Conservation (phyloP, 2,329 filamentous ascomycete species). For the Hysterium pulicare region DNA sequence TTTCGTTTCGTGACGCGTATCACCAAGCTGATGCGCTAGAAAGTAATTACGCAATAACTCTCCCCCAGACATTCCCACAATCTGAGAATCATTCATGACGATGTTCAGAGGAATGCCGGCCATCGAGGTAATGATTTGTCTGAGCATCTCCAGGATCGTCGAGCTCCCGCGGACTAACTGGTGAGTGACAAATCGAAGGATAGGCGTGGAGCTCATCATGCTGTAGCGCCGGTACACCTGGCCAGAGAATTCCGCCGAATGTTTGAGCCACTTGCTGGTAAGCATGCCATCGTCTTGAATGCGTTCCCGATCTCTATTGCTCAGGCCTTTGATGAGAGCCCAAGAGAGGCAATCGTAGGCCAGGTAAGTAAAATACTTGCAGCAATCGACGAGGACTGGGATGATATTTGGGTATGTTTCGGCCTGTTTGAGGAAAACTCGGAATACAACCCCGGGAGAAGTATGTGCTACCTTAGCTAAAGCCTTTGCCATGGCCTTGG, state of each 20-base stretch:
- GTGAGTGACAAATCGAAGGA: slow-evolving; percentile 84
- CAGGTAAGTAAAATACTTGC: slow-evolving; percentile 86
- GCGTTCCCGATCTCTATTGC: slow-evolving; percentile 55
- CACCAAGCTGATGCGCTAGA: slow-evolving; percentile 69
- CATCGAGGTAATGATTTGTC: slow-evolving; percentile 89
- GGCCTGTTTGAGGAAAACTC: slow-evolving; percentile 82
- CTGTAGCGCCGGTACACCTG: slow-evolving; percentile 84
- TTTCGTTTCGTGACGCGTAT: slow-evolving; percentile 73
- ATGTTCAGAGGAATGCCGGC: slow-evolving; percentile 83
- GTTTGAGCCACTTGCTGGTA: slow-evolving; percentile 88
- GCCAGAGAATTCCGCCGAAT: slow-evolving; percentile 85
- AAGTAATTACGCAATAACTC: slow-evolving; percentile 75
- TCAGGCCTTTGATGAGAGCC: slow-evolving; percentile 75
- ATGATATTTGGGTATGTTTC: slow-evolving; percentile 95
- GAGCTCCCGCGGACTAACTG: slow-evolving; percentile 80
- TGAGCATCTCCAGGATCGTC: slow-evolving; percentile 85
- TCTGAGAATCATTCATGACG: slow-evolving; percentile 84
- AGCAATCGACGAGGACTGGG: slow-evolving; percentile 90
- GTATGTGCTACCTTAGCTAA: slow-evolving; percentile 90
- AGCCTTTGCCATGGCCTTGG: slow-evolving; percentile 78
- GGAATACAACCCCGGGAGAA: slow-evolving; percentile 88
- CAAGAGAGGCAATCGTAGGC: slow-evolving; percentile 93
- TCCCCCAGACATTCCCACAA: slow-evolving; percentile 84
- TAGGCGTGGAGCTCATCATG: slow-evolving; percentile 76
- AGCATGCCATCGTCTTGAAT: slow-evolving; percentile 66